Conservation (phyloP, 2,329 filamentous ascomycete species). For the Lasiodiplodia sp. region DNA sequence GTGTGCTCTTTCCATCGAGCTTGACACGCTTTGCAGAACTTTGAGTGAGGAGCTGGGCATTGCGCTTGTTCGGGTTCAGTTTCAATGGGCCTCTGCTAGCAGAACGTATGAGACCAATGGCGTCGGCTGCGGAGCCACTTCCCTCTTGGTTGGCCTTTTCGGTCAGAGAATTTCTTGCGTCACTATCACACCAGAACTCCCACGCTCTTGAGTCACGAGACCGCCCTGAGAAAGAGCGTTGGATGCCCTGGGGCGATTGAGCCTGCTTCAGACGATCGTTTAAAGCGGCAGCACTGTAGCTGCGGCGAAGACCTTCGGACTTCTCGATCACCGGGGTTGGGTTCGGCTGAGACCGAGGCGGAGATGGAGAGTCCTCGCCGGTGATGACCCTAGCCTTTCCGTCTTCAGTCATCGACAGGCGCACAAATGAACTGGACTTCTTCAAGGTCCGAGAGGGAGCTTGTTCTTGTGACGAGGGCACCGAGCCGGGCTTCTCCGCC, state of each 20-base stretch:
- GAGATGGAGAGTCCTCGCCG: constrained; percentile 72
- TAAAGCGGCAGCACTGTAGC: constrained; percentile 69
- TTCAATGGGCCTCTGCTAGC: constrained; percentile 62
- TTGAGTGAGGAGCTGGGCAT: constrained; percentile 54
- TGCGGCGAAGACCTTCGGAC: constrained; percentile 69
- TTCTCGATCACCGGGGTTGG: constrained; percentile 53
- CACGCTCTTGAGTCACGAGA: constrained; percentile 88
- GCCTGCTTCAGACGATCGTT: constrained; percentile 45
- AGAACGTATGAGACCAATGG: constrained; percentile 81
- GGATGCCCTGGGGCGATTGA: constrained; percentile 38
- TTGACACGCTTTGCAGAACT: constrained; percentile 40
- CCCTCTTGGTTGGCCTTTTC: constrained; percentile 82
- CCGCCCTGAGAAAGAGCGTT: constrained; percentile 66
- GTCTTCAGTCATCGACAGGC: constrained; percentile 83
- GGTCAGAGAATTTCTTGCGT: constrained; percentile 78
- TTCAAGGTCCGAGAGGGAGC: constrained; percentile 51
- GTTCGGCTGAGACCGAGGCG: constrained; percentile 61
- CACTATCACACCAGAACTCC: constrained; percentile 88
- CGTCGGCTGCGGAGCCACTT: constrained; percentile 79
- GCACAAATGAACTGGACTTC: constrained; percentile 63
- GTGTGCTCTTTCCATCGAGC: constrained; percentile 45
- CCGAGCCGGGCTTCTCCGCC: background rate
- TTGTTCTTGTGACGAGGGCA: constrained; percentile 12
- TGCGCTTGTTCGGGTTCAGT: constrained; percentile 70
- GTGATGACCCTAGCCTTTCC: constrained; percentile 88